Evolutionary conservation across 805 yeast genomes (phyloP), one percentile per base, ranked within the genome.

Genomic region (Starmerella stellata): DNA sequence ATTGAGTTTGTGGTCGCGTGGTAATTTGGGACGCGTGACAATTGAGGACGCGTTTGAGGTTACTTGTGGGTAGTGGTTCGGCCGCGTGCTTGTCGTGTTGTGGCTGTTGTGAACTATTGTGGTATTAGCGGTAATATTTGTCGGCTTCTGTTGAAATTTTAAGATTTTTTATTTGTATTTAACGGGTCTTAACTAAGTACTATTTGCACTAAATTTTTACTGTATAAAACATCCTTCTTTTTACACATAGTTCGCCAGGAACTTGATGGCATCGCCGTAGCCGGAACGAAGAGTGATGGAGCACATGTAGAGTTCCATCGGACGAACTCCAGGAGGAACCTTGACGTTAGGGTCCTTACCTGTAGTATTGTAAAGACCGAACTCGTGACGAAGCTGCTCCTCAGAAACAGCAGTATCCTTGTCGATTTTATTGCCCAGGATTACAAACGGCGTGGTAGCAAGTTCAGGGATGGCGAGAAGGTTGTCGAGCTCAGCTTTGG

Each of bases 261-360:
- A 90, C 70, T 82, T 79, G 72, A 90, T 83, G 46, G 93, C 98
- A 53, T 90, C 96, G 44, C 93, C 93, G 62, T 90, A 90, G 53
- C 98, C 99, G 62, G 81, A 85, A 71, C 96, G 81, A 94, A 85
- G 79, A 40, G 85, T 95, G 48, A 90, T 93, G 21, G 95, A 82
- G 63, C 94, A 87, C 96, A 90, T 90, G 62, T 74, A 90, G 34
- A 90, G 74, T 65, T 90, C 99, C 41, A 87, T 74, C 37, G 99
- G 96, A 66, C 98, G 78, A 47, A 70, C 70, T 44, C 68, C 72
- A 11, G 30, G 36, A 44, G 74, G 77, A 31, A 72, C 72, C 44
- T 72, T 59, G 35, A 74, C 72, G 46, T 72, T 72, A 53, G 71
- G 74, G 47, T 79, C 81, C 63, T 80, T 80, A 51, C 96, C 96